A percentile compares a stretch with the other conserved stretches of the same genome.
Evolutionary conservation across 805 yeast species (phyloP).

Genomic region (Torulaspora microellipsoides): DNA sequence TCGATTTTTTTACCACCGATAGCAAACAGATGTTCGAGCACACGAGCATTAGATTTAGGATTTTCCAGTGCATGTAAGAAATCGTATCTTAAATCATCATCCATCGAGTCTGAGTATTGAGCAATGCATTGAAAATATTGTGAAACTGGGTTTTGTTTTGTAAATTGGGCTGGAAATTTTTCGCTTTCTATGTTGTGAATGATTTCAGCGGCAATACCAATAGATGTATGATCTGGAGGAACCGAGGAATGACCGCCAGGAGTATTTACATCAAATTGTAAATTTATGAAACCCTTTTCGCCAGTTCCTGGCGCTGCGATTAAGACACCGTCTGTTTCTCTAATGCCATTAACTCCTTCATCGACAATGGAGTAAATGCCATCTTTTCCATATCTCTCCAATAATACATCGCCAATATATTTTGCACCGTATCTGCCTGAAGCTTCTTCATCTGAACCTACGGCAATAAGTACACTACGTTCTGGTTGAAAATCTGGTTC

Average conservation of each 20-base stretch:
- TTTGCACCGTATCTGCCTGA: constrained; percentile 60
- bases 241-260: constrained; percentile 58
- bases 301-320: constrained; percentile 49
- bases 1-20: constrained; percentile 24
- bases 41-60: constrained; percentile 12
- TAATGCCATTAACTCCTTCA: constrained; percentile 49
- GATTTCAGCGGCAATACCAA: constrained; percentile 62
- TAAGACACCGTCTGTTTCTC: constrained; percentile 39
- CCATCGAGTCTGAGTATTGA: constrained; percentile 25
- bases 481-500: constrained; percentile 45
- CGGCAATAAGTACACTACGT: constrained; percentile 56
- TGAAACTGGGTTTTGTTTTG: constrained; percentile 54
- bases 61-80: constrained; percentile 15
- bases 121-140: constrained; percentile 60
- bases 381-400: constrained; percentile 52
- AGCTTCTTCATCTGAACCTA: constrained; percentile 76
- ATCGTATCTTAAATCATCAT: constrained; percentile 9
- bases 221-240: constrained; percentile 66
- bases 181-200: constrained; percentile 50
- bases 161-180: constrained; percentile 42
- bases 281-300: constrained; percentile 53
- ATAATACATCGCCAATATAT: constrained; percentile 42
- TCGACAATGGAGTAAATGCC: constrained; percentile 60
- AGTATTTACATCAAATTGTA: constrained; percentile 34
- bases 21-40: constrained; percentile 13